Conservation (phyloP, 73 alveolate species). For the Tetrahymena thermophila region DNA sequence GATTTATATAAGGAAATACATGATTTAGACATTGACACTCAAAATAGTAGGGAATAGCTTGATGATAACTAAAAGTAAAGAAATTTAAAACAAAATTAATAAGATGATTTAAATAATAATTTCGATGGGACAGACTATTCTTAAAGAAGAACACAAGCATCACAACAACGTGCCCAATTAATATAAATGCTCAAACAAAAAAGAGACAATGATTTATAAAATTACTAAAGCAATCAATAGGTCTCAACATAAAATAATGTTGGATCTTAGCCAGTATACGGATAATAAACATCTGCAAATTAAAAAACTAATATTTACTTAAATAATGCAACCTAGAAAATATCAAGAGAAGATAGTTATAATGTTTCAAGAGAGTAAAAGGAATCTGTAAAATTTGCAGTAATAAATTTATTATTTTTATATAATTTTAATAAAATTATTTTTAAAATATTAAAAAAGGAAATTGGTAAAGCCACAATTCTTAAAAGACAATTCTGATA, state of each 20-base stretch:
- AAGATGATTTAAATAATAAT: neutral
- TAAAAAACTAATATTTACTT: neutral
- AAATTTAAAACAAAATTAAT: neutral
- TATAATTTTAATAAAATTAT: neutral
- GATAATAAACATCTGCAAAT: neutral
- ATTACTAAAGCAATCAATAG: neutral
- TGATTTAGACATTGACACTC: neutral
- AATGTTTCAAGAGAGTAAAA: neutral
- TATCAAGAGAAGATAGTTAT: neutral
- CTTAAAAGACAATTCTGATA: neutral
- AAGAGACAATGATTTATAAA: neutral
- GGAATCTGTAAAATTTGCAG: neutral
- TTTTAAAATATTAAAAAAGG: neutral
- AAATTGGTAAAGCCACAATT: neutral
- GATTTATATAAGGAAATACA: neutral
- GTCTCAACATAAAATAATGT: neutral
- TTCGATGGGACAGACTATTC: neutral
- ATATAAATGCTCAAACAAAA: neutral
- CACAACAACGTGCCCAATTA: neutral
- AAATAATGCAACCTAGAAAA: neutral
- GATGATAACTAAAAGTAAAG: neutral
- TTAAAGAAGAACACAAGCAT: neutral
- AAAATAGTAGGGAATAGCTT: neutral
- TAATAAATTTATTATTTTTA: neutral
- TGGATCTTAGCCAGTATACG: neutral